Evolutionary conservation across 1,139 yeast species (phyloP).

Genomic region (Blastobotrys illinoisensis): DNA sequence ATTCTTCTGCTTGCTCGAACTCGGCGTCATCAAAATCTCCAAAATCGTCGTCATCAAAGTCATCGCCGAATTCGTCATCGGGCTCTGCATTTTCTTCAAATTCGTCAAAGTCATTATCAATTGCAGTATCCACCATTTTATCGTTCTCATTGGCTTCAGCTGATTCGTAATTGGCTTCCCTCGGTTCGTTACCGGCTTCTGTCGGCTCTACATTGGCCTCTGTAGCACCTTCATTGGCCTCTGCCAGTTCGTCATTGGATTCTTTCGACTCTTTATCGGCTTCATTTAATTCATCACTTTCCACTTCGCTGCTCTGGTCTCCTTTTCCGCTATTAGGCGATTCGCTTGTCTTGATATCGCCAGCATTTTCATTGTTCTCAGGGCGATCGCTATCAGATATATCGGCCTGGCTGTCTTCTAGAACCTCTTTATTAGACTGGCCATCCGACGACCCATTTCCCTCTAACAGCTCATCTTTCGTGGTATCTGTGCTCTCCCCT

Average conservation of each 20-base stretch:
- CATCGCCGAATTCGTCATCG: conserved; percentile 21
- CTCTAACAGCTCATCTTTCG: neutral
- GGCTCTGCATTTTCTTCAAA: conserved; percentile 6
- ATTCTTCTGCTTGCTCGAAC: conserved; percentile 17
- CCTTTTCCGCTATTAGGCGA: too few relatives aligned
- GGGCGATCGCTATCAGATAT: too few relatives aligned
- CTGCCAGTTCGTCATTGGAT: too few relatives aligned
- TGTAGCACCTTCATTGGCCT: too few relatives aligned
- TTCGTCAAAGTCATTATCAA: conserved; percentile 16
- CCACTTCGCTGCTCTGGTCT: too few relatives aligned
- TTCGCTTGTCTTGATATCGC: too few relatives aligned
- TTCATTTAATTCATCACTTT: too few relatives aligned
- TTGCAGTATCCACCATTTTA: too few relatives aligned
- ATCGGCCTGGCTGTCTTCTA: too few relatives aligned
- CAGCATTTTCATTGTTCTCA: too few relatives aligned
- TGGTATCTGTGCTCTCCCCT: neutral
- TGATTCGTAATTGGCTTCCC: neutral
- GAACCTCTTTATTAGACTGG: neutral
- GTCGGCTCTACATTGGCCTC: too few relatives aligned
- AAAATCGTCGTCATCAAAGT: conserved; percentile 17
- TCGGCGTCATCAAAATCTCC: conserved; percentile 19
- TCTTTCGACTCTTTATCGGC: too few relatives aligned
- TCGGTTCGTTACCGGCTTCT: neutral
- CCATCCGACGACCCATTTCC: neutral
- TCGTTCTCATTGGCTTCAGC: neutral